Percentiles rank a stretch among this genome's conserved stretches.
Evolutionary conservation across 495 filamentous ascomycete species (phyloP).

Genomic region (Aspergillus bridgeri): DNA sequence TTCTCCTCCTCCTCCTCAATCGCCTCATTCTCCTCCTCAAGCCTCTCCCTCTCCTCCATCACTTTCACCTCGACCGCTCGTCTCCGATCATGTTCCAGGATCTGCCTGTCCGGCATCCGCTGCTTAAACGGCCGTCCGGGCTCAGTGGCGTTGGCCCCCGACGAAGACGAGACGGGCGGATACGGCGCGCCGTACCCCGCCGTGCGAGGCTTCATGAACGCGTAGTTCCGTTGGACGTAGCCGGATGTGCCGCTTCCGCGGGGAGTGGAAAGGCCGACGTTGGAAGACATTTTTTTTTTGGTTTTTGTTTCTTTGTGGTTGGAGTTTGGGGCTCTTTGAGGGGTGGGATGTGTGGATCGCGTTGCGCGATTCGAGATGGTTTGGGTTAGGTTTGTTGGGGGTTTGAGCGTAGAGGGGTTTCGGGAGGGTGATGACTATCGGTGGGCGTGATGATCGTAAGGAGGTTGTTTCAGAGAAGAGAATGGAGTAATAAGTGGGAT

Average conservation of each 20-base stretch:
- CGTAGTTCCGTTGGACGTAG: constrained; percentile 93
- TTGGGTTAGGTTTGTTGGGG: too few species aligned
- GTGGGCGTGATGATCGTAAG: too few species aligned
- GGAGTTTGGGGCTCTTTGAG: background rate
- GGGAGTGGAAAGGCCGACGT: constrained; percentile 94
- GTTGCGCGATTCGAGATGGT: too few species aligned
- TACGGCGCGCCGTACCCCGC: constrained; percentile 51
- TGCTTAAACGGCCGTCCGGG: constrained; percentile 63
- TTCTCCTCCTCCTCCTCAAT: constrained; percentile 39
- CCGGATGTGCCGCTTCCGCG: constrained; percentile 94
- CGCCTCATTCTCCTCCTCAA: constrained; percentile 77
- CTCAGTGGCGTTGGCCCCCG: constrained; percentile 33
- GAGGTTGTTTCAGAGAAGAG: too few species aligned
- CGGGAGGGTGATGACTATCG: too few species aligned
- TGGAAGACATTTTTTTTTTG: constrained; percentile 72
- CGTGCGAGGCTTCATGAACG: constrained; percentile 76
- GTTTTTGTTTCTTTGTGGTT: background rate
- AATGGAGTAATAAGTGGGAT: too few species aligned
- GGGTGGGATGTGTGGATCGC: background rate
- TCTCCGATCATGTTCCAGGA: constrained; percentile 88
- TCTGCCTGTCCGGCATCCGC: constrained; percentile 84
- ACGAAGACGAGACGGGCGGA: constrained; percentile 31
- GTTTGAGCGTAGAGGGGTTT: too few species aligned
- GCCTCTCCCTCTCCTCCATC: constrained; percentile 78
- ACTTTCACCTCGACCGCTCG: constrained; percentile 89